These are phyloP conservation scores for Brassica nigra DNA, from an alignment of 345 rosid species.

Conservation along the genomic window DNA sequence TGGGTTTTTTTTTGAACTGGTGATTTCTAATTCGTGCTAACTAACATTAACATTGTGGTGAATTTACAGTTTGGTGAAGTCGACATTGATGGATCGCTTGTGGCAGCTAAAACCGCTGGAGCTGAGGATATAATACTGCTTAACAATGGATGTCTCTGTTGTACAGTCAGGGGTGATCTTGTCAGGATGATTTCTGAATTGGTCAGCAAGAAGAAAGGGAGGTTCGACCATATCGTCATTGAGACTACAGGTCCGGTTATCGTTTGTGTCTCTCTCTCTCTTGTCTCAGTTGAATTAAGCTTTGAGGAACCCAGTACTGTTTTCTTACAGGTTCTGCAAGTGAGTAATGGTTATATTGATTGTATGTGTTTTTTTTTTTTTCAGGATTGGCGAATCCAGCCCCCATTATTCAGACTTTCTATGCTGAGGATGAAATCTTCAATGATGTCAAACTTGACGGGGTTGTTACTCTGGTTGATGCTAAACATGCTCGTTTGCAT, in stretches of 20 bases:
- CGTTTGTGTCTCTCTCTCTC: neutral
- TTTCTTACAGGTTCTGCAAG: no score
- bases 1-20: neutral
- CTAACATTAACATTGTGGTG: neutral
- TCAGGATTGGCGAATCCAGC: conserved; percentile 96
- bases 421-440: conserved; percentile 81
- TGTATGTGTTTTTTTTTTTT: conserved; percentile 10
- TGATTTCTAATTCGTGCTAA: conserved; percentile 9
- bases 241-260: conserved; percentile 87
- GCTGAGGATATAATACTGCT: conserved; percentile 89
- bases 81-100: conserved; percentile 93
- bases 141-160: conserved; percentile 95
- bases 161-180: conserved; percentile 97
- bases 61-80: conserved; percentile 82
- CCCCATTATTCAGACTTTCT: conserved; percentile 96
- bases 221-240: conserved; percentile 84
- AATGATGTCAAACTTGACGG: conserved; percentile 90
- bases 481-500: conserved; percentile 85
- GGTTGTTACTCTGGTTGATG: conserved; percentile 93
- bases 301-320: neutral
- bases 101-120: conserved; percentile 84
- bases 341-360: neutral
- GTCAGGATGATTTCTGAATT: conserved; percentile 91
- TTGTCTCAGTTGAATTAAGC: neutral
- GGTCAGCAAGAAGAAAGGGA: conserved; percentile 74